A percentile compares a stretch with the other conserved stretches of the same genome.
These are phyloP conservation scores for Candida mesenterica DNA, from an alignment of 1,139 yeast species.

Conservation along the genomic window DNA sequence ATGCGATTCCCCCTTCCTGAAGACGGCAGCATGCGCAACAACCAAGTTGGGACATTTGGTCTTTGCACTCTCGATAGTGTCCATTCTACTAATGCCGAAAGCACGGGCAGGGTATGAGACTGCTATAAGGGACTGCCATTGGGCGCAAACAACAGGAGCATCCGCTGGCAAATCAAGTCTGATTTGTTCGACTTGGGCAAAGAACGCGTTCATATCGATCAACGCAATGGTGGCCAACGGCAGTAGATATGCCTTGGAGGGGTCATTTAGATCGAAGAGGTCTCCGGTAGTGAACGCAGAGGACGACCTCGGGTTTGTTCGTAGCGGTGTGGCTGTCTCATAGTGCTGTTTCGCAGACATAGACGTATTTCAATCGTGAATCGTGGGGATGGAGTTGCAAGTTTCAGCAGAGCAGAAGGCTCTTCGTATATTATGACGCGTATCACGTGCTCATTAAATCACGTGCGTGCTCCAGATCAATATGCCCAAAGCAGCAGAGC, in stretches of 20 bases:
- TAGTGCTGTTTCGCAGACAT: background rate
- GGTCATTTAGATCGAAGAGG: conserved; percentile 46
- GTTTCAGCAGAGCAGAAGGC: too few species aligned
- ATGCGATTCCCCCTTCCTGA: conserved; percentile 76
- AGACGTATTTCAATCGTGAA: background rate
- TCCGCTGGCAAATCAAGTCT: conserved; percentile 61
- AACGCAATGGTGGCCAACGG: conserved; percentile 83
- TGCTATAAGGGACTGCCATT: conserved; percentile 88
- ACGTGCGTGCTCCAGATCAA: too few species aligned
- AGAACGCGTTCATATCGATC: conserved; percentile 90
- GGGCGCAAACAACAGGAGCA: conserved; percentile 91
- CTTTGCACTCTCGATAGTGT: conserved; percentile 62
- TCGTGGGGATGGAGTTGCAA: too few species aligned
- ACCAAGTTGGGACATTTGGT: conserved; percentile 72
- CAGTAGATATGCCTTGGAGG: conserved; percentile 49
- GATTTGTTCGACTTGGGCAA: conserved; percentile 89
- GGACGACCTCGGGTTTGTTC: conserved; percentile 1
- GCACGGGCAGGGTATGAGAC: conserved; percentile 87
- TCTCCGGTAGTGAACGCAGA: conserved; percentile 37
- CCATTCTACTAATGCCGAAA: conserved; percentile 80
- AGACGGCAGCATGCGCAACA: conserved; percentile 92
- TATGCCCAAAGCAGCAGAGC: too few species aligned
- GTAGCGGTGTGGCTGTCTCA: background rate
- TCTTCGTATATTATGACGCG: too few species aligned
- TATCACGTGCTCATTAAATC: too few species aligned